Percentiles rank a stretch among this genome's conserved stretches.
Conservation (phyloP, 2,329 filamentous ascomycete species). For the Penicillium sp. region DNA sequence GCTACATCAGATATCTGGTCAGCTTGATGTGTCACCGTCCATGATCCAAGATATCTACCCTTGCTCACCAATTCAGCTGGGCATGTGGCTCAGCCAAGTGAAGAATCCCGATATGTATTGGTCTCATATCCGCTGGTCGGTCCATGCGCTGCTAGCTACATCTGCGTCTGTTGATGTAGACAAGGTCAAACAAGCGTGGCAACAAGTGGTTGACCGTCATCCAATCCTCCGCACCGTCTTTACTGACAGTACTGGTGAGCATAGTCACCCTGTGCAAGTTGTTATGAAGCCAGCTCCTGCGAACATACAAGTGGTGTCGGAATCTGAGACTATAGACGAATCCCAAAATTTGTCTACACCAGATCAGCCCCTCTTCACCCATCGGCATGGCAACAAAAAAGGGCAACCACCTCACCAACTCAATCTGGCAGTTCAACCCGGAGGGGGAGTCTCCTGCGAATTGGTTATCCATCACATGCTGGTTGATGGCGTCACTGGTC, state of each 20-base stretch:
- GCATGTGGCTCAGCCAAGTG: slow-evolving; percentile 13
- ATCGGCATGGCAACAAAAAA: not conserved
- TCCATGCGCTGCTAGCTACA: too few species aligned
- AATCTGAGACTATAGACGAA: too few species aligned
- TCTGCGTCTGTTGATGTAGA: too few species aligned
- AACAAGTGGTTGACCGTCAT: slow-evolving; percentile 3
- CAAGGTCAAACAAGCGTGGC: not conserved
- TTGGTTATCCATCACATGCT: slow-evolving; percentile 1
- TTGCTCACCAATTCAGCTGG: slow-evolving; percentile 12
- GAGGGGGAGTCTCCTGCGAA: slow-evolving; percentile 3
- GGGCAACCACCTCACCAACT: slow-evolving; percentile 4
- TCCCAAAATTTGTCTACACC: too few species aligned
- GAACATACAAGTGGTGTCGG: too few species aligned
- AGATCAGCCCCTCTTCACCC: too few species aligned
- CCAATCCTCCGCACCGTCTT: slow-evolving; percentile 3
- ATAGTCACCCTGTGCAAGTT: not conserved
- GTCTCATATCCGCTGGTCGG: slow-evolving; percentile 3
- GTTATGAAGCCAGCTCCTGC: too few species aligned
- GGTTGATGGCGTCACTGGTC: not conserved
- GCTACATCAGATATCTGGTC: slow-evolving; percentile 5
- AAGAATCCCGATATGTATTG: slow-evolving; percentile 7
- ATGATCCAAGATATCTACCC: slow-evolving; percentile 14
- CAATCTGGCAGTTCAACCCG: not conserved
- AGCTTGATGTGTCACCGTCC: not conserved
- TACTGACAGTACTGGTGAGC: not conserved